Evolutionary conservation across 768 basidiomycete species (phyloP).

Genomic region (Lactifluus echinatus): DNA sequence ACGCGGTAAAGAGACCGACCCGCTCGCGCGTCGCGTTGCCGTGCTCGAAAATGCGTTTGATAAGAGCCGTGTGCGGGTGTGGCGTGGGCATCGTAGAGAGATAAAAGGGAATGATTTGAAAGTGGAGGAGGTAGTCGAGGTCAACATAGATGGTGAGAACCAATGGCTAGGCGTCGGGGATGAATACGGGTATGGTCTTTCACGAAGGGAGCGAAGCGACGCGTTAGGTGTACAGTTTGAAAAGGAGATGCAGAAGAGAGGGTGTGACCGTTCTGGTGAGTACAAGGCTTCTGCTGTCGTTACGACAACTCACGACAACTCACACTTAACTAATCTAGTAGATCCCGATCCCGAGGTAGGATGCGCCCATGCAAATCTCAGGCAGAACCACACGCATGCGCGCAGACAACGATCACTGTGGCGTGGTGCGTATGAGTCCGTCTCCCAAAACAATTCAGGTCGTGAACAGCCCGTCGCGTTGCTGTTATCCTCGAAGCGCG

Average conservation of each 20-base stretch:
- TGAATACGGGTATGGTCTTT: constrained; percentile 37
- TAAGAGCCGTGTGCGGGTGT: constrained; percentile 22
- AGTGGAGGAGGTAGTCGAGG: constrained; percentile 2
- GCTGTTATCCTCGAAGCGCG: constrained; percentile 16
- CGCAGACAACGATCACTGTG: constrained; percentile 18
- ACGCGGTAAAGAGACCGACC: constrained; percentile 46
- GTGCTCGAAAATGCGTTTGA: constrained; percentile 30
- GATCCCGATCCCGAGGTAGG: neutral
- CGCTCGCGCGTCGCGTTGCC: constrained; percentile 36
- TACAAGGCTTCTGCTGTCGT: neutral
- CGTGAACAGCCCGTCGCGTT: constrained; percentile 9
- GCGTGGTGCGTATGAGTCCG: constrained; percentile 18
- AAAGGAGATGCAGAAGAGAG: constrained; percentile 39
- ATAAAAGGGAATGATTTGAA: constrained; percentile 4
- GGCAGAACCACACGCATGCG: neutral
- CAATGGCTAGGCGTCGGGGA: constrained; percentile 47
- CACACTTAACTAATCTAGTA: neutral
- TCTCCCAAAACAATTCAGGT: constrained; percentile 16
- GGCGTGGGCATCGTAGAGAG: constrained; percentile 3
- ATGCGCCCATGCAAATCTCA: neutral
- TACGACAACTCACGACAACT: neutral
- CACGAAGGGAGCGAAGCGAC: constrained; percentile 42
- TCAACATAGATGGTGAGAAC: constrained; percentile 35
- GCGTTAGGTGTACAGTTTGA: constrained; percentile 45
- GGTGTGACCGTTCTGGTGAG: constrained; percentile 5